A percentile compares a stretch with the other conserved stretches of the same genome.
These are phyloP conservation scores for Tolypocladium nubicola DNA, from an alignment of 2,329 filamentous ascomycete genomes.

Conservation along the genomic window DNA sequence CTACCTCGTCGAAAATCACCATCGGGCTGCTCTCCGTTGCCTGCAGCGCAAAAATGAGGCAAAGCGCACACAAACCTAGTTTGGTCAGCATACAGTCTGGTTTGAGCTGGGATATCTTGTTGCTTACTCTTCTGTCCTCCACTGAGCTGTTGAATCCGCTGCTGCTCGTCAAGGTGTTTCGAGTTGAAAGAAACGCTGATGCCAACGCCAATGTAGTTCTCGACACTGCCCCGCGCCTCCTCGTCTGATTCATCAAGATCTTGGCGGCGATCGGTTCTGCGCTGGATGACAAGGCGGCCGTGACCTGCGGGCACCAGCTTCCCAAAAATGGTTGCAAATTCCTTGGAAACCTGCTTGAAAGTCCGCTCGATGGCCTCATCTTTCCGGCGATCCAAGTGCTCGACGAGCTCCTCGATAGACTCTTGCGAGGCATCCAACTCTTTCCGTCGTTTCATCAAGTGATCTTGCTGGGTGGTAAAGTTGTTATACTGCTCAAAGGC, in stretches of 20 bases:
- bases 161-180: slow-evolving; percentile 89
- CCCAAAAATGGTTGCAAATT: slow-evolving; percentile 88
- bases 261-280: slow-evolving; percentile 65
- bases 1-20: slow-evolving; percentile 98
- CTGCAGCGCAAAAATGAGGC: slow-evolving; percentile 97
- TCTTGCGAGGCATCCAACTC: slow-evolving; percentile 80
- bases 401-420: slow-evolving; percentile 86
- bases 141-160: slow-evolving; percentile 92
- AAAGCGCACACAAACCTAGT: slow-evolving; percentile 83
- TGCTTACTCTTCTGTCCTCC: slow-evolving; percentile 91
- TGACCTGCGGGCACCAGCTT: slow-evolving; percentile 90
- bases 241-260: slow-evolving; percentile 53
- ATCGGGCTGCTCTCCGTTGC: slow-evolving; percentile 95
- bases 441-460: slow-evolving; percentile 69
- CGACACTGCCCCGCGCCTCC: slow-evolving; percentile 61
- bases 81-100: slow-evolving; percentile 6
- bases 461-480: slow-evolving; percentile 87
- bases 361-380: slow-evolving; percentile 97
- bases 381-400: slow-evolving; percentile 86
- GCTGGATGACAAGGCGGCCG: slow-evolving; percentile 85
- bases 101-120: neutral
- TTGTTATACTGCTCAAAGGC: slow-evolving; percentile 98
- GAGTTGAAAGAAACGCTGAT: slow-evolving; percentile 99
- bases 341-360: slow-evolving; percentile 92
- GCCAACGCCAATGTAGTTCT: slow-evolving; percentile 92